These are phyloP conservation scores for Gonium pectorale DNA, from an alignment of 139 green algal species.

Conservation along the genomic window DNA sequence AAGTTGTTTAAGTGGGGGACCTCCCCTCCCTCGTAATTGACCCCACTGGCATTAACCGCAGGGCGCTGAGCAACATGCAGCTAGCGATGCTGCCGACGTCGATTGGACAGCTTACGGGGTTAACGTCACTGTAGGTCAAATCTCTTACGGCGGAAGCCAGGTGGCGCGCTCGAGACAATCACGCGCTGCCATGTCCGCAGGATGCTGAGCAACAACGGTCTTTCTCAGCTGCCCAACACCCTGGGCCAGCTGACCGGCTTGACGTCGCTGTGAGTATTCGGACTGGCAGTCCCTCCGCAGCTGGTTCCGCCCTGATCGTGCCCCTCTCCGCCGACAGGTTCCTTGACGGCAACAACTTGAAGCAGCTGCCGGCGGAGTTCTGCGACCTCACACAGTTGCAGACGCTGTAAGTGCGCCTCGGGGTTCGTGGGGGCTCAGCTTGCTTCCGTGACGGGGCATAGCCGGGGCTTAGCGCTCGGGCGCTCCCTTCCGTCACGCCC, in stretches of 20 bases:
- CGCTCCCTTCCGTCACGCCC: no score
- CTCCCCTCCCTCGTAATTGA: no score
- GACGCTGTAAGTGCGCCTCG: constrained; percentile 54
- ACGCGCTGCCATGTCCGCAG: background rate
- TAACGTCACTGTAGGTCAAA: constrained; percentile 25
- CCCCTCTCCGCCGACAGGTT: constrained; percentile 22
- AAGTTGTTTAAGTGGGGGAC: constrained; percentile 1
- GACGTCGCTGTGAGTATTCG: constrained; percentile 31
- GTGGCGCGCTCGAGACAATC: background rate
- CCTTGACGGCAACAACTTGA: constrained; percentile 54
- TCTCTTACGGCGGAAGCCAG: background rate
- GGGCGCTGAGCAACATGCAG: constrained; percentile 31
- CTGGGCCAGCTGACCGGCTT: constrained; percentile 14
- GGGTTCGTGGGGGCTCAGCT: background rate
- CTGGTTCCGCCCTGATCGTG: background rate
- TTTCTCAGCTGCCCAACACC: constrained; percentile 1
- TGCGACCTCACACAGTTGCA: constrained; percentile 27
- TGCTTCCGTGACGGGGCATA: background rate
- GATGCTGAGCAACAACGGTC: constrained; percentile 34
- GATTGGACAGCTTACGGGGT: constrained; percentile 22
- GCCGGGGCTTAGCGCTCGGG: no score
- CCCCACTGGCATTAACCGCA: background rate
- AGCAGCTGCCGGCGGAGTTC: constrained; percentile 43
- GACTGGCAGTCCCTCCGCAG: background rate
- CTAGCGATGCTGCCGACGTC: constrained; percentile 19